phyloP scores from a whole-genome alignment of 495 filamentous ascomycete genomes.

The Collariella sp. region DNA sequence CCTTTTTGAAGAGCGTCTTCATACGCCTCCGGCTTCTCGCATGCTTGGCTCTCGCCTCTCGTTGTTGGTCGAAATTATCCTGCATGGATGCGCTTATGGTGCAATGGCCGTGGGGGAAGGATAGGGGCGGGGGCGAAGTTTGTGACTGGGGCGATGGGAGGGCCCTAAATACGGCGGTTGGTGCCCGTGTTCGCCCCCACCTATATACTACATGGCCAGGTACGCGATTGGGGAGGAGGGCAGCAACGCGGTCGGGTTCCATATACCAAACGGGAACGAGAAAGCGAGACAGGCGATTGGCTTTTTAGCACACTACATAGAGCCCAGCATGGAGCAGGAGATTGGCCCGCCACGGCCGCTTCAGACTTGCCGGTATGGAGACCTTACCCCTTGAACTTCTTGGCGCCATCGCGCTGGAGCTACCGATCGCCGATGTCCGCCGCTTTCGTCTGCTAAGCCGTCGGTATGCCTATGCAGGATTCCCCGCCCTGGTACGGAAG shows the following conservation, averaged over 20 bases:
- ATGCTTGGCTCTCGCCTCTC: neutral
- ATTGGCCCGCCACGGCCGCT: neutral
- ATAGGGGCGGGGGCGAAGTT: no score
- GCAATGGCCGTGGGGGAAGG: neutral
- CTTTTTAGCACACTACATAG: neutral
- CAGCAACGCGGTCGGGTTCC: neutral
- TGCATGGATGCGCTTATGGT: neutral
- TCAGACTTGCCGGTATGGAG: neutral
- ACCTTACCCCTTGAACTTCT: neutral
- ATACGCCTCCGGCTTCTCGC: slow-evolving; percentile 1
- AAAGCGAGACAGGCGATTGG: neutral
- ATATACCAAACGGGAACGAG: neutral
- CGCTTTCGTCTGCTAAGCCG: neutral
- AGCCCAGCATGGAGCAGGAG: neutral
- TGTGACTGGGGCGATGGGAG: neutral
- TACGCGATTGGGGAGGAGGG: neutral
- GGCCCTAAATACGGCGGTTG: neutral
- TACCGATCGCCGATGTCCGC: neutral
- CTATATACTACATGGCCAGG: neutral
- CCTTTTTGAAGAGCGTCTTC: slow-evolving; percentile 1
- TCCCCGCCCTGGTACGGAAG: neutral
- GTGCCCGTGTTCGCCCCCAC: neutral
- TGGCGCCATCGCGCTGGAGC: neutral
- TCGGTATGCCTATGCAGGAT: neutral
- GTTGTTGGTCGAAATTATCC: neutral